Evolutionary conservation across 129 eudicot species (phyloP), one percentile per base, ranked within the genome.

Genomic region (Arctium minus): DNA sequence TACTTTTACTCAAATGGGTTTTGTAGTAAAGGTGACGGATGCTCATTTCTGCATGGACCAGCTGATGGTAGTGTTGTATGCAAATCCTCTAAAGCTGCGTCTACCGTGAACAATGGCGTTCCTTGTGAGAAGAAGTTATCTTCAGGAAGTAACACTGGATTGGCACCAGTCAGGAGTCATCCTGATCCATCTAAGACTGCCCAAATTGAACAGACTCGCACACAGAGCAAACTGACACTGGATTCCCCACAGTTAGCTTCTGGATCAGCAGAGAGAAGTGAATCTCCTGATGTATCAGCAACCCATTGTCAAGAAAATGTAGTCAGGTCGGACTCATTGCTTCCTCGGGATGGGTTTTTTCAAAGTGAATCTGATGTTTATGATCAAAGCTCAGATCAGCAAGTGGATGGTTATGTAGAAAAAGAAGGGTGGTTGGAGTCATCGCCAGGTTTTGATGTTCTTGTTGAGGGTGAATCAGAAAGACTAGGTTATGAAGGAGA

Each of bases 11-110:
- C 73, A 44, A 90, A 87, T 64, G 91, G 91, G 35, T 87, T 27
- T 84, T 92, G 94, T 82, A 90, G 67, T 69, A 92, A 92, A 87
- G 93, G 94, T 48, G 94, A 92, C 40, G 46, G 53, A 71, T 92
- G 97, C 82, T 17, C 82, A 32, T 92, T 83, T 89, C 80, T 89
- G 80, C 94, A 92, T 73, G 90, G 84, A 81, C 86, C 81, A 60
- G 76, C 79, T 79, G 85, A 82, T 74, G 56, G 17, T 69, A 46
- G 48, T 8, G 37, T 30, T 77, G 33, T 50, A 31, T 74, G 15
- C 74, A 86, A 83, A 50, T 50, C 87, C 60, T 74, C 78, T 74
- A 84, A 83, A 72, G 30, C 85, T 40, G 74, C 40, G 35, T 40
- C 86, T 27, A 65, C 81, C 8, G 70, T 69, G 11, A 74, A 50